These are phyloP conservation scores for Nematocida sp. DNA, from an alignment of 371 early-diverging fungal genomes.

Conservation along the genomic window DNA sequence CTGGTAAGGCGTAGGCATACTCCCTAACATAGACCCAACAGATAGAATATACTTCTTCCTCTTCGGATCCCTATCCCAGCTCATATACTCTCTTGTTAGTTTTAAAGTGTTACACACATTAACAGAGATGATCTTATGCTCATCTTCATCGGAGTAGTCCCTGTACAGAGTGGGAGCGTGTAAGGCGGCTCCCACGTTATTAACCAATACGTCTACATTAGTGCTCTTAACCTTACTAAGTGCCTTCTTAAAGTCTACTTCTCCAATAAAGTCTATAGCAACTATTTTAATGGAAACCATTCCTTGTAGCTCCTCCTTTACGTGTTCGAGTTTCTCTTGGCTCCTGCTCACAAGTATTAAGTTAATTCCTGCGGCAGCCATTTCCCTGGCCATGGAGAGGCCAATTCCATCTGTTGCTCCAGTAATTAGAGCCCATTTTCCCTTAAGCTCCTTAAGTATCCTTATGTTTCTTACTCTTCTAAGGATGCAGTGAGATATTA, in stretches of 20 bases:
- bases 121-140: slow-evolving; percentile 72
- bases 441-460: slow-evolving; percentile 15
- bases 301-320: slow-evolving; percentile 71
- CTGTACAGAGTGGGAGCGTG: slow-evolving; percentile 72
- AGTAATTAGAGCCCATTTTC: slow-evolving; percentile 71
- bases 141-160: slow-evolving; percentile 52
- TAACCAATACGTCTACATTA: slow-evolving; percentile 57
- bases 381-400: slow-evolving; percentile 79
- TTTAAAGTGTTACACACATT: slow-evolving; percentile 77
- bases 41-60: slow-evolving; percentile 80
- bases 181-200: slow-evolving; percentile 52
- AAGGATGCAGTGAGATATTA: too few relatives aligned
- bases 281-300: slow-evolving; percentile 72
- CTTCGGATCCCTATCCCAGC: slow-evolving; percentile 62
- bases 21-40: slow-evolving; percentile 81
- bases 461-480: slow-evolving; percentile 9
- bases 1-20: slow-evolving; percentile 77
- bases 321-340: slow-evolving; percentile 73
- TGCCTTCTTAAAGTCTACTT: slow-evolving; percentile 53
- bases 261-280: slow-evolving; percentile 74
- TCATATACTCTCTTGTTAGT: slow-evolving; percentile 65
- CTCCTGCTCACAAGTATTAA: slow-evolving; percentile 80
- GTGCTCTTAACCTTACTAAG: slow-evolving; percentile 20
- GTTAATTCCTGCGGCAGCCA: slow-evolving; percentile 78
- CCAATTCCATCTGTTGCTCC: slow-evolving; percentile 96